Conservation (phyloP, 805 yeast species). For the Metschnikowia gelsemii region DNA sequence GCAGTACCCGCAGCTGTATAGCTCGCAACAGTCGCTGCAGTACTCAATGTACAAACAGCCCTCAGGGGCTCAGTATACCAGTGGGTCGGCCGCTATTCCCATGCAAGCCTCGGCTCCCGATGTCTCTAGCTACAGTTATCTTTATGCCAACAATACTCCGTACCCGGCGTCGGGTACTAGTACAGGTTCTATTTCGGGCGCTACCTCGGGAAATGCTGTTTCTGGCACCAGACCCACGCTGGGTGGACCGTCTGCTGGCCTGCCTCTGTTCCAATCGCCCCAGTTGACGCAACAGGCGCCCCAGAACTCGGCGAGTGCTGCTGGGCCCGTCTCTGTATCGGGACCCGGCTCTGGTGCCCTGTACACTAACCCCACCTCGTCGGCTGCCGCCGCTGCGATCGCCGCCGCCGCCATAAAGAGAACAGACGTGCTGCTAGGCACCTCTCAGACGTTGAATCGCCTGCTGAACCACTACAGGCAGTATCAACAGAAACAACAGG, state of each 20-base stretch:
- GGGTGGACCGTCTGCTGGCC: conserved; percentile 12
- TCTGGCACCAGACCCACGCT: conserved; percentile 3
- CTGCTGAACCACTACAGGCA: conserved; percentile 20
- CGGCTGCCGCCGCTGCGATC: conserved; percentile 20
- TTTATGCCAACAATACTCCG: conserved; percentile 7
- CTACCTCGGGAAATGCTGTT: neutral
- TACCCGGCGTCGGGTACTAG: neutral
- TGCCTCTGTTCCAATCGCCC: conserved; percentile 14
- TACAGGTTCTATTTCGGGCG: neutral
- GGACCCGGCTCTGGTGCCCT: conserved; percentile 2
- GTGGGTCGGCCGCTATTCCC: neutral
- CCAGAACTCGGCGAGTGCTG: neutral
- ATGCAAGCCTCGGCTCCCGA: neutral
- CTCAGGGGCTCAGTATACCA: neutral
- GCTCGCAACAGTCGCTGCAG: conserved; percentile 16
- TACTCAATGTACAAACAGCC: conserved; percentile 17
- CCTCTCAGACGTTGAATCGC: conserved; percentile 12
- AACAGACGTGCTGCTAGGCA: conserved; percentile 13
- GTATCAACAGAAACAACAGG: conserved; percentile 19
- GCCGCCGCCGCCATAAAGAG: conserved; percentile 22
- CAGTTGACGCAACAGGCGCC: conserved; percentile 5
- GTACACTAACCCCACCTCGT: conserved; percentile 8
- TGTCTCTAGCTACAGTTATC: conserved; percentile 11
- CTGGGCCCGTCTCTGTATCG: neutral
- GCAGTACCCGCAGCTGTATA: conserved; percentile 16